Evolutionary conservation across 176 grass and related monocot species (phyloP).

Genomic region (Alloteropsis semialata): DNA sequence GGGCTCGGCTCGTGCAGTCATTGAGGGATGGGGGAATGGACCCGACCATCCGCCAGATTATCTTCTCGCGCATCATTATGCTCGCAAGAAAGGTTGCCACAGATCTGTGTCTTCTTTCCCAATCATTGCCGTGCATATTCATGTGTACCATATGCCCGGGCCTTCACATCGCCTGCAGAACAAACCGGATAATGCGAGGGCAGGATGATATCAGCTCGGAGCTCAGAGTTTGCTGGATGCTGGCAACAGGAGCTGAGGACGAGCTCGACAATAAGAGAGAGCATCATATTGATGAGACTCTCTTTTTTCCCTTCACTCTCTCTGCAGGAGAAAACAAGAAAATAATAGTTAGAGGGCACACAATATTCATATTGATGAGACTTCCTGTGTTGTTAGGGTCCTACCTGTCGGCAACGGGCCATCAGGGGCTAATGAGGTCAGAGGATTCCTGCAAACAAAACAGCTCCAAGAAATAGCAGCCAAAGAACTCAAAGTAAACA

Average conservation of each 20-base stretch:
- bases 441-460: constrained; percentile 61
- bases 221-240: constrained; percentile 24
- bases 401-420: constrained; percentile 44
- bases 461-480: constrained; percentile 50
- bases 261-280: constrained; percentile 20
- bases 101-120: constrained; percentile 63
- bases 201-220: constrained; percentile 16
- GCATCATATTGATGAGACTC: background rate
- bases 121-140: constrained; percentile 59
- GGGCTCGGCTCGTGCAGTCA: constrained; percentile 29
- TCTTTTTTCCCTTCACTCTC: background rate
- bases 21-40: constrained; percentile 40
- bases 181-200: constrained; percentile 10
- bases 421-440: constrained; percentile 21
- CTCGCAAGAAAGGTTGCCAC: constrained; percentile 62
- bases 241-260: constrained; percentile 18
- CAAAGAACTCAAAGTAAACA: constrained; percentile 46
- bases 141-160: constrained; percentile 34
- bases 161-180: constrained; percentile 25
- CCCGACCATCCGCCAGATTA: constrained; percentile 51
- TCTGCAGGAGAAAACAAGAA: background rate
- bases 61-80: constrained; percentile 67
- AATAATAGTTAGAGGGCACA: background rate
- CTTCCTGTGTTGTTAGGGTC: constrained; percentile 20
- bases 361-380: constrained; percentile 3